Conservation (phyloP, 2,329 filamentous ascomycete genomes). For the Epichloe sp. region DNA sequence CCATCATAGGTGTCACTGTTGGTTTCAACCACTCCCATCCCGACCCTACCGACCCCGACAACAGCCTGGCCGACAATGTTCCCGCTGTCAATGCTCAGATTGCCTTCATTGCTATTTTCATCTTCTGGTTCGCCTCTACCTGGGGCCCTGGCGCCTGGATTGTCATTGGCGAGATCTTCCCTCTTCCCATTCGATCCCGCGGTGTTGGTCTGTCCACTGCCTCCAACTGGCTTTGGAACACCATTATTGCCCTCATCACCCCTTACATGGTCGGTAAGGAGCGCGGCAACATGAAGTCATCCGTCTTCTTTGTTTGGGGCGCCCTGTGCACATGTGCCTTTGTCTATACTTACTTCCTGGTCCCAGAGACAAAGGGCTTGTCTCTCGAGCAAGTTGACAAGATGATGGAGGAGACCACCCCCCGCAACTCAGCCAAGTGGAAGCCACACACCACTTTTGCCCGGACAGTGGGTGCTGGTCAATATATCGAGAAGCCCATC, state of each 20-base stretch:
- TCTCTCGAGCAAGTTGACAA: slow-evolving; percentile 70
- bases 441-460: slow-evolving; percentile 59
- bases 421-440: slow-evolving; percentile 62
- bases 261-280: slow-evolving; percentile 55
- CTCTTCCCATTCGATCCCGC: slow-evolving; percentile 74
- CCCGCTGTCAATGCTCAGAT: slow-evolving; percentile 57
- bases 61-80: slow-evolving; percentile 36
- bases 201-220: slow-evolving; percentile 79
- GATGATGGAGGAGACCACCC: slow-evolving; percentile 84
- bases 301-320: slow-evolving; percentile 68
- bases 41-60: slow-evolving; percentile 27
- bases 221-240: slow-evolving; percentile 89
- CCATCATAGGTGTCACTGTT: slow-evolving; percentile 55
- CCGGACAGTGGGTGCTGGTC: slow-evolving; percentile 20
- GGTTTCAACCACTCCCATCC: slow-evolving; percentile 38
- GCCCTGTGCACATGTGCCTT: slow-evolving; percentile 46
- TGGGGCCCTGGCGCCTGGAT: slow-evolving; percentile 77
- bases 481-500: slow-evolving; percentile 19
- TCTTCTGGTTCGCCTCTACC: slow-evolving; percentile 83
- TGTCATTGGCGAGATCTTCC: slow-evolving; percentile 83
- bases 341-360: slow-evolving; percentile 59
- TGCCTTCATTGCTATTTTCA: slow-evolving; percentile 81
- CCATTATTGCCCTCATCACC: slow-evolving; percentile 55
- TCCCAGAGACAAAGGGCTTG: slow-evolving; percentile 64
- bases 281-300: slow-evolving; percentile 52